These are phyloP conservation scores for Clitopilus passeckerianus DNA, from an alignment of 768 basidiomycete genomes.

Conservation along the genomic window DNA sequence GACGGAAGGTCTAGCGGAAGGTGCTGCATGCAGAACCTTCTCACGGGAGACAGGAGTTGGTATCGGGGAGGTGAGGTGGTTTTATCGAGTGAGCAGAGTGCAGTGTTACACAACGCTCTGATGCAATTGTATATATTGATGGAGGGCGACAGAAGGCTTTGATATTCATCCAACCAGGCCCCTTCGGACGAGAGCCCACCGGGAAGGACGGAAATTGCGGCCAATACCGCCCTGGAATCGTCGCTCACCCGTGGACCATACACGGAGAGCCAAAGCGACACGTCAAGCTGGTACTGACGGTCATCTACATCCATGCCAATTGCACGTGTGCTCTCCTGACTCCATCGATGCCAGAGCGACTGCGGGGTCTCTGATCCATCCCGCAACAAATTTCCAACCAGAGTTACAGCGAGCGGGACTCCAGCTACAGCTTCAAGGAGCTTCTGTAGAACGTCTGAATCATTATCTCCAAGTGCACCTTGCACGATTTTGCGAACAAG, in stretches of 20 bases:
- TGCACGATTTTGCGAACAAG: neutral
- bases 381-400: neutral
- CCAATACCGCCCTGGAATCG: neutral
- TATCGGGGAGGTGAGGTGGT: neutral
- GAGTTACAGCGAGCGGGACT: neutral
- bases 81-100: neutral
- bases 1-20: neutral
- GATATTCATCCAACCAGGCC: neutral
- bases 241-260: neutral
- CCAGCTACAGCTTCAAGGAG: neutral
- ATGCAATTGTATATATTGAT: neutral
- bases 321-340: neutral
- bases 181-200: neutral
- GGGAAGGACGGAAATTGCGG: neutral
- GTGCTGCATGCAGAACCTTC: neutral
- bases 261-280: neutral
- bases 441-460: neutral
- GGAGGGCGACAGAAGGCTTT: neutral
- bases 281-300: neutral
- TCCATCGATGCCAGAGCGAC: neutral
- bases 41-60: neutral
- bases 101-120: neutral
- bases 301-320: neutral
- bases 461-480: neutral
- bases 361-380: neutral